Evolutionary conservation across 1,284 basidiomycete species (phyloP), one percentile per base, ranked within the genome.

Genomic region (Sanguinoderma infundibulare): DNA sequence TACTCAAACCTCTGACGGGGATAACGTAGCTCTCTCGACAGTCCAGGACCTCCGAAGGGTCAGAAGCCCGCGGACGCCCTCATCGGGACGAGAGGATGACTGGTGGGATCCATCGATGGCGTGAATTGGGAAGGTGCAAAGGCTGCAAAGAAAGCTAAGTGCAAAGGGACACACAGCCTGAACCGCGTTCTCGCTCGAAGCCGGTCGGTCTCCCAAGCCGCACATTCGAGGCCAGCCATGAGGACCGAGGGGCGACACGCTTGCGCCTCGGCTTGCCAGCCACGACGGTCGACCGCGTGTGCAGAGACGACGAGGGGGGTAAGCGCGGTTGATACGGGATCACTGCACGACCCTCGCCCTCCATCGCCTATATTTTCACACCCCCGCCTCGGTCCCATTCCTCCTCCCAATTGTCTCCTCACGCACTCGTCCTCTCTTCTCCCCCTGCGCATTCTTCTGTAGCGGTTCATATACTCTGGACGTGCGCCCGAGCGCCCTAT

Each of bases 321-420:
- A 60, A 56, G 60, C 62, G 65, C 60, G 65, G 53, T 53, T 56
- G 60, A 63, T 60, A 67, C 49, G 46, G 52, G 55, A 64, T 64
- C 62, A 60, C 54, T 55, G 42, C 62, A 64, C 57, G 51, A 52
- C 59, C 36, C 62, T 50, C 61, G 60, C 58, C 60, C 17, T 36
- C 10, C n/a, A n/a, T n/a, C 65, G 63, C 61, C 56, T 64, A 64
- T 64, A 64, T 62, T 67, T 67, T 67, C 65, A 47, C 63, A 64
- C 63, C 57, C 63, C 57, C 54, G 20, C 47, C n/a, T 40, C 46
- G 51, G 42, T 42, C 39, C 40, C 57, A 50, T 24, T 50, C 58
- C 57, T 40, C 59, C 55, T 28, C 28, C 59, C 53, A 54, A 64
- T 66, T 64, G 60, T 64, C 30, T 53, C 53, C 47, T 53, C 54